These are phyloP conservation scores for Fusarium coicis DNA, from an alignment of 2,329 filamentous ascomycete species.

Conservation along the genomic window DNA sequence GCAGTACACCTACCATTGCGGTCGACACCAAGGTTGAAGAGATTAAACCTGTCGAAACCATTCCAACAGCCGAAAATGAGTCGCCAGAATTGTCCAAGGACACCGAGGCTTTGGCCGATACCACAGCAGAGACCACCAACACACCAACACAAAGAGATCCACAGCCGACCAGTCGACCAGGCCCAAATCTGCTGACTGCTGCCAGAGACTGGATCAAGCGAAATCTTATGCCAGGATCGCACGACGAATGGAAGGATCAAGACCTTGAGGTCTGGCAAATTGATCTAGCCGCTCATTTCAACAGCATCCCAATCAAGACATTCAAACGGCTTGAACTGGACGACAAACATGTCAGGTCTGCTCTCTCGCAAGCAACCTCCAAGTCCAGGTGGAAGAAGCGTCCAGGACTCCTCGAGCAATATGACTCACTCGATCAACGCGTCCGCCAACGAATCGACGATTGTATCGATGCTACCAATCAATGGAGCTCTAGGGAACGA, in stretches of 20 bases:
- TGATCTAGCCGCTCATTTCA: not conserved
- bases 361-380: rapidly evolving
- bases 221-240: rapidly evolving
- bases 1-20: not conserved
- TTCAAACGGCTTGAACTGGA: not conserved
- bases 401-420: not conserved
- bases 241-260: not conserved
- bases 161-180: no score
- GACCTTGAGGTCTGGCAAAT: not conserved
- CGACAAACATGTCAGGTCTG: not conserved
- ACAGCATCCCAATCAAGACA: rapidly evolving
- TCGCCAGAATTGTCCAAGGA: not conserved
- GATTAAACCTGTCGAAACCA: no score
- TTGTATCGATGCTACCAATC: rapidly evolving
- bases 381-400: not conserved
- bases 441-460: not conserved
- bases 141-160: no score
- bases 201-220: not conserved
- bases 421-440: not conserved
- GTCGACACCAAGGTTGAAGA: not conserved
- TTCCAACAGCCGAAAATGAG: no score
- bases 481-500: not conserved
- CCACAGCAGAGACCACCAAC: rapidly evolving
- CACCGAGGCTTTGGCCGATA: not conserved
- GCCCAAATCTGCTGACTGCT: not conserved